These are phyloP conservation scores for Yamadazyma laniorum DNA, from an alignment of 805 yeast species.

Conservation along the genomic window DNA sequence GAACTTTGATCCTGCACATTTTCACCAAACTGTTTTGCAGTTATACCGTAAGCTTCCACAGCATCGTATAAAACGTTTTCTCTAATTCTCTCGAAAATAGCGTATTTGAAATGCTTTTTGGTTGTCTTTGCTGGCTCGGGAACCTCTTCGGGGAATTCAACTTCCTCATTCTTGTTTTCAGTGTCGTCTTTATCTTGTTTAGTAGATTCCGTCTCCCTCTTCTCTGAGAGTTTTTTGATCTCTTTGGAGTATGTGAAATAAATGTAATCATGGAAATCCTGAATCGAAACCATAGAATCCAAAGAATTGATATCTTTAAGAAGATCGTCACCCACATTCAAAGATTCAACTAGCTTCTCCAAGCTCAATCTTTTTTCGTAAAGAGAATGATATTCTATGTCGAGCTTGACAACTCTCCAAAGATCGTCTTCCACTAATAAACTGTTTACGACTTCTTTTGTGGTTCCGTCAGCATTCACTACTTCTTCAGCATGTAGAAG, in stretches of 20 bases:
- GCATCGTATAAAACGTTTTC: constrained; percentile 62
- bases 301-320: constrained; percentile 56
- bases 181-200: not conserved
- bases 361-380: constrained; percentile 69
- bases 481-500: constrained; percentile 56
- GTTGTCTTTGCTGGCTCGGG: constrained; percentile 14
- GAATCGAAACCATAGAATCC: constrained; percentile 70
- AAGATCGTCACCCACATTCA: constrained; percentile 56
- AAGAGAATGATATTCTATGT: constrained; percentile 83
- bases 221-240: constrained; percentile 45
- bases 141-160: constrained; percentile 26
- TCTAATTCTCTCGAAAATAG: constrained; percentile 65
- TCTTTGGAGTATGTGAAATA: constrained; percentile 68
- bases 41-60: constrained; percentile 68
- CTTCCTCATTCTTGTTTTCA: constrained; percentile 22
- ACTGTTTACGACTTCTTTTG: constrained; percentile 42
- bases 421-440: constrained; percentile 77
- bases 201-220: constrained; percentile 2
- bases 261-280: constrained; percentile 82
- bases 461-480: constrained; percentile 35
- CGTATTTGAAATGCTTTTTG: constrained; percentile 59
- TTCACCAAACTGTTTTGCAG: constrained; percentile 80
- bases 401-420: constrained; percentile 87
- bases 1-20: constrained; percentile 66
- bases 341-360: constrained; percentile 50